Evolutionary conservation across 768 basidiomycete species (phyloP).

Genomic region (Fomitopsis serialis): DNA sequence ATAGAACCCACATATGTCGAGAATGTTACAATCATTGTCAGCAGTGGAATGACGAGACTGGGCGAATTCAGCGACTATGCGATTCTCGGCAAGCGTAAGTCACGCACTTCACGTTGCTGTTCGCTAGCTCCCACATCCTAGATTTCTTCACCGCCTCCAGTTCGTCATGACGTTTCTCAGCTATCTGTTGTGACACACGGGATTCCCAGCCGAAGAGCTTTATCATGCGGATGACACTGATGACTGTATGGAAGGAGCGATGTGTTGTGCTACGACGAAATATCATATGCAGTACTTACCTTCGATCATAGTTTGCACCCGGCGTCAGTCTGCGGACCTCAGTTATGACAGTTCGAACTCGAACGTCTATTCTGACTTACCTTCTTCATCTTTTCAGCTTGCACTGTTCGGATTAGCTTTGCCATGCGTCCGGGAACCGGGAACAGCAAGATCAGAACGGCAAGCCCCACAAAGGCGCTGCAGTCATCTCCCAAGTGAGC

Average conservation of each 20-base stretch:
- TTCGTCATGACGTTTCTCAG: slow-evolving; percentile 58
- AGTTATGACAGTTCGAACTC: neutral
- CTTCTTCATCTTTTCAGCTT: slow-evolving; percentile 38
- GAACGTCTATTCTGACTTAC: slow-evolving; percentile 8
- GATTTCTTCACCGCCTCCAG: slow-evolving; percentile 46
- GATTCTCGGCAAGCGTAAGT: too few relatives aligned
- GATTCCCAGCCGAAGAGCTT: slow-evolving; percentile 44
- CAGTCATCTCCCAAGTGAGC: neutral
- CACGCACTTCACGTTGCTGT: slow-evolving; percentile 39
- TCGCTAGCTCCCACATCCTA: slow-evolving; percentile 45
- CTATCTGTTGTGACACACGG: slow-evolving; percentile 46
- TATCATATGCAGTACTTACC: slow-evolving; percentile 17
- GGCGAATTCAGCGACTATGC: neutral
- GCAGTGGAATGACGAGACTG: slow-evolving; percentile 56
- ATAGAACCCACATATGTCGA: slow-evolving; percentile 43
- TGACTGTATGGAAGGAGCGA: slow-evolving; percentile 17
- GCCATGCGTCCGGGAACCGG: slow-evolving; percentile 37
- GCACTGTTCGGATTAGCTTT: slow-evolving; percentile 27
- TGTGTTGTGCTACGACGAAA: slow-evolving; percentile 5
- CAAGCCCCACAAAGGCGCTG: slow-evolving; percentile 37
- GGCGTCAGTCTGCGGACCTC: slow-evolving; percentile 40
- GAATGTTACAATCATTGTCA: slow-evolving; percentile 64
- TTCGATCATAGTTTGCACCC: slow-evolving; percentile 40
- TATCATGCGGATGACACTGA: slow-evolving; percentile 38
- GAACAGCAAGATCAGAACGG: slow-evolving; percentile 33